A percentile compares a stretch with the other conserved stretches of the same genome.
Conservation (phyloP, 2,329 filamentous ascomycete genomes). For the Epichloe baconii region DNA sequence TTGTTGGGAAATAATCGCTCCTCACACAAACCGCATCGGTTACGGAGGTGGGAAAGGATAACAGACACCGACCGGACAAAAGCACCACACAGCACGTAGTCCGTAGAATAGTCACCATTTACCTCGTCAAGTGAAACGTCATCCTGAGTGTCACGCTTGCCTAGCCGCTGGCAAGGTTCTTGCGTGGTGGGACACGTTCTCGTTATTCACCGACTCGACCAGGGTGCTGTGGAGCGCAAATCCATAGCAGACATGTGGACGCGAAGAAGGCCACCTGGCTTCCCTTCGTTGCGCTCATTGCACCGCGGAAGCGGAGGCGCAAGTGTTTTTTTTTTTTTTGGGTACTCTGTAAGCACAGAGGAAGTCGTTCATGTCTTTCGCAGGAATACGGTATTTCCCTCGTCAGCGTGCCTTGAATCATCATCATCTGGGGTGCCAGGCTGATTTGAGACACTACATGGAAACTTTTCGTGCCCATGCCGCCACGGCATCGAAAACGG, state of each 20-base stretch:
- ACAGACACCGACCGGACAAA: too few relatives aligned
- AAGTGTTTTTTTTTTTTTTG: too few relatives aligned
- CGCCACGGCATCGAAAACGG: background rate
- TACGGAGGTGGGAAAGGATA: too few relatives aligned
- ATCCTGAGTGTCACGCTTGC: background rate
- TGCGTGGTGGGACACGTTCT: background rate
- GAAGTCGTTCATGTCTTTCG: background rate
- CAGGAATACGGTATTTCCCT: background rate
- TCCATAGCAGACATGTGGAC: background rate
- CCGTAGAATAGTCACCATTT: background rate
- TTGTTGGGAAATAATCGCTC: too few relatives aligned
- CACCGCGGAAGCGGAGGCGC: too few relatives aligned
- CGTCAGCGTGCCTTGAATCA: background rate
- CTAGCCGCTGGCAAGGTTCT: background rate
- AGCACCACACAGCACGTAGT: background rate
- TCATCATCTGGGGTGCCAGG: background rate
- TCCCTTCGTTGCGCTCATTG: background rate
- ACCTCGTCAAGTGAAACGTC: background rate
- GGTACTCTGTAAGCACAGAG: too few relatives aligned
- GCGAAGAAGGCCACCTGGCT: background rate
- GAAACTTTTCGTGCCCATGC: background rate
- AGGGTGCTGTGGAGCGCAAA: background rate
- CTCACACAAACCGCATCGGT: too few relatives aligned
- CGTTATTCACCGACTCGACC: background rate
- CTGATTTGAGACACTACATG: background rate